phyloP scores from a whole-genome alignment of 163 green algal species.

The Scenedesmus sp. region DNA sequence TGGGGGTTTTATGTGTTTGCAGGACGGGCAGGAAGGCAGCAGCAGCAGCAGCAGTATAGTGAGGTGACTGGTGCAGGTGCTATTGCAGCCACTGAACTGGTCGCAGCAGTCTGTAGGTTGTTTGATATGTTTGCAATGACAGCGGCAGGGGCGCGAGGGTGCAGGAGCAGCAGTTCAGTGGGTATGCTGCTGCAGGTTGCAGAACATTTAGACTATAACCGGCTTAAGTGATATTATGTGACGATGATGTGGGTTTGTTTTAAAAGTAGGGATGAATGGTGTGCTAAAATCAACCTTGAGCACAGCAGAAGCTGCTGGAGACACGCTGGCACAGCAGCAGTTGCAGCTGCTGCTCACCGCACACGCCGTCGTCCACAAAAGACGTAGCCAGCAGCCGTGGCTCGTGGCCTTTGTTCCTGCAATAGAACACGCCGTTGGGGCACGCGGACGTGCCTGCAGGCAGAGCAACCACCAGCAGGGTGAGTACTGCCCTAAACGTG shows the following conservation, averaged over 20 bases:
- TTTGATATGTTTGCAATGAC: background rate
- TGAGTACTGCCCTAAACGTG: background rate
- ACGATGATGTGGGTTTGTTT: too few relatives aligned
- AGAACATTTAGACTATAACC: background rate
- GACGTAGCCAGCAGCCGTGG: conserved; percentile 73
- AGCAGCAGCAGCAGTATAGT: background rate
- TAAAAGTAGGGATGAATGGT: background rate
- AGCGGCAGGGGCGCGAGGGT: background rate
- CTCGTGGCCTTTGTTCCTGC: conserved; percentile 83
- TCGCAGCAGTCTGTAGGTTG: background rate
- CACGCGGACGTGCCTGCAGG: conserved; percentile 90
- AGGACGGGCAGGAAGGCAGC: too few relatives aligned
- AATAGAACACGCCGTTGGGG: conserved; percentile 89
- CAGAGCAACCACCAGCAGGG: background rate
- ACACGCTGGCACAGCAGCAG: conserved; percentile 3
- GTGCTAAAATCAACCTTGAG: background rate
- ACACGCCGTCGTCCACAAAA: conserved; percentile 95
- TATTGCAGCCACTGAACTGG: too few relatives aligned
- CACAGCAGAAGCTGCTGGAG: background rate
- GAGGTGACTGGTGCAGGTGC: background rate
- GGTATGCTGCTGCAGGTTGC: background rate
- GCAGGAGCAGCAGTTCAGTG: background rate
- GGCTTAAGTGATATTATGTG: too few relatives aligned
- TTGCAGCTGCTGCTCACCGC: conserved; percentile 69
- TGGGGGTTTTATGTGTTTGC: too few relatives aligned